Evolutionary conservation across 352 stramenopile species (phyloP), one percentile per base, ranked within the genome.

Genomic region (Globisporangium acanthophoron): DNA sequence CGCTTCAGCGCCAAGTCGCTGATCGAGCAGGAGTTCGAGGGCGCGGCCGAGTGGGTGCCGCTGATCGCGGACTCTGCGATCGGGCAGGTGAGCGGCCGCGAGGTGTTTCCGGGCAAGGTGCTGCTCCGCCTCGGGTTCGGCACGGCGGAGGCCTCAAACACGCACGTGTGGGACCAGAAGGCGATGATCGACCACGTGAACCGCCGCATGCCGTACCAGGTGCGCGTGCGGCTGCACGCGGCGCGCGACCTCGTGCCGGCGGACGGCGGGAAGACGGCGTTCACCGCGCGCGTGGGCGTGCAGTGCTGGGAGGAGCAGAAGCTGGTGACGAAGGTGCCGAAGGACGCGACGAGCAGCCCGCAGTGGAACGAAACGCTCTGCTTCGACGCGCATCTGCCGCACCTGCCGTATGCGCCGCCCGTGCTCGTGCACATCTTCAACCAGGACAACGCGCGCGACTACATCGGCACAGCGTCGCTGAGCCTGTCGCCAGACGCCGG

Each of bases 321-420:
- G 53, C 55, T 66, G 50, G 1, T 53, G 40, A 50, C 65, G 7
- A 45, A 63, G 24, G 53, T 69, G 45, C 54, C 74, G n/a, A 73
- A 68, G 40, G 44, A 60, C 50, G 43, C 52, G 3, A 69, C 76
- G 8, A 61, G 57, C 12, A 71, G 71, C 47, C 70, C 73, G 2
- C 61, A 72, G 45, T 85, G 74, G 60, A 74, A 74, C 44, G 70
- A 87, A 64, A 89, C 76, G 27, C 71, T 89, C 12, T 76, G 76
- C 59, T 83, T 93, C 15, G 76, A 93, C 62, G 70, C 86, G 46
- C 83, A 88, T 58, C 59, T 95, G 59, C 80, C 80, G 18, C 57
- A 75, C 21, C 62, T 83, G 21, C 51, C 58, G 46, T 77, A 81
- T 52, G 77, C 77, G 33, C 74, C 78, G 44, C 78, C 79, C 51